Conservation (phyloP, 2,329 filamentous ascomycete genomes). For the Ciborinia camelliae region DNA sequence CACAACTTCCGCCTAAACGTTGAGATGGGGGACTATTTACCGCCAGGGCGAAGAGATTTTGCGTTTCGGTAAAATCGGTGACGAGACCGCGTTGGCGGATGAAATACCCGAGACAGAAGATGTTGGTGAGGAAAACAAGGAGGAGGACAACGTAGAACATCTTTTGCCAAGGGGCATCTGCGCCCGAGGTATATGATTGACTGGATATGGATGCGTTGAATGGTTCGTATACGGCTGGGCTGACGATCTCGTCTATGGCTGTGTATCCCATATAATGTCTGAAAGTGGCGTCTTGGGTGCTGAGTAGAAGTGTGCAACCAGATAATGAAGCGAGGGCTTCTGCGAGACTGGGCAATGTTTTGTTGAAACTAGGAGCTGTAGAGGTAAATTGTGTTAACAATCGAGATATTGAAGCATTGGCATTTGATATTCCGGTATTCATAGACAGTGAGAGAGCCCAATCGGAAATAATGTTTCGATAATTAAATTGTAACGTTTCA, state of each 20-base stretch:
- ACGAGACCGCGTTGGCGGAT: slow-evolving; percentile 56
- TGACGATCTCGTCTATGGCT: slow-evolving; percentile 37
- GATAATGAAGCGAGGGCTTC: slow-evolving; percentile 71
- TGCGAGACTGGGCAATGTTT: slow-evolving; percentile 61
- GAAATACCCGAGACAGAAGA: slow-evolving; percentile 62
- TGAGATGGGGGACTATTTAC: slow-evolving; percentile 59
- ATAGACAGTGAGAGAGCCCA: slow-evolving; percentile 57
- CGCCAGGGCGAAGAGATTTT: slow-evolving; percentile 69
- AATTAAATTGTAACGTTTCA: slow-evolving; percentile 45
- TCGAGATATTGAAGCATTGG: slow-evolving; percentile 56
- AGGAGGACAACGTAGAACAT: slow-evolving; percentile 65
- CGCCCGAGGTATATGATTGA: slow-evolving; percentile 69
- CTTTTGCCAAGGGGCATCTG: slow-evolving; percentile 56
- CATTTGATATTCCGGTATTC: slow-evolving; percentile 52
- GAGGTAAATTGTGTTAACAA: slow-evolving; percentile 56
- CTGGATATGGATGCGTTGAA: slow-evolving; percentile 64
- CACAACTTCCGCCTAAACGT: slow-evolving; percentile 53
- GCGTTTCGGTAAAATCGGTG: slow-evolving; percentile 75
- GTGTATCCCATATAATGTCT: slow-evolving; percentile 52
- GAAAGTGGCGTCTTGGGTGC: slow-evolving; percentile 58
- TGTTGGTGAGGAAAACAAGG: slow-evolving; percentile 64
- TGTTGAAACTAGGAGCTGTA: slow-evolving; percentile 24
- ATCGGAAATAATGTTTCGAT: slow-evolving; percentile 51
- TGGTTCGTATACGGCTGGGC: slow-evolving; percentile 47
- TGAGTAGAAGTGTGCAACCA: slow-evolving; percentile 62